Base-by-base conservation (phyloP, 2,329 filamentous ascomycete genomes). In the Fusarium sarcochroum region DNA sequence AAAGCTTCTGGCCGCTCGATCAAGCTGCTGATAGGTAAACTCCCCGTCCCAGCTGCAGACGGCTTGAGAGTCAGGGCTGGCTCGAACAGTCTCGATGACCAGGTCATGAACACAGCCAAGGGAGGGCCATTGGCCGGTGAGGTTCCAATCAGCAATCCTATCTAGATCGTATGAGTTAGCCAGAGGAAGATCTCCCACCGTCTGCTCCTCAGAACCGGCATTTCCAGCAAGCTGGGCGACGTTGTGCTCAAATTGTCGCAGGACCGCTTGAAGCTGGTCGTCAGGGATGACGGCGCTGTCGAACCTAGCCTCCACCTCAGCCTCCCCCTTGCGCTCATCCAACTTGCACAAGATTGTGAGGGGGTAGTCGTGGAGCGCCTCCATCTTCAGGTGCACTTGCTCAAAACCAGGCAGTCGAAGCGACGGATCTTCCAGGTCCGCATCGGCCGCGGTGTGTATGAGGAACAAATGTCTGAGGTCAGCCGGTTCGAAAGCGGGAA, bases 51-150 rank as follows among this genome's bases (percentile, higher is more conserved):
- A 44, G 41, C 41, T 23, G 41, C 41, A 44, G 41, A 44, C 41
- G 41, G 41, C 41, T 44, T 23, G 41, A 44, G 41, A 44, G 41
- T 44, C 41, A 27, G 41, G 41, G 41, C 41, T 23, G 41, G 41
- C 15, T 44, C 41, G 41, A 25, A 44, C 41, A 6, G 41, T 44
- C 41, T 44, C 25, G 41, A 44, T 44, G 41, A 44, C 41, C 41
- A 44, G 41, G 41, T 44, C 41, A 25, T 44, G 41, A 44, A 44
- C 21, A 44, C 41, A 44, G 41, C 41, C 41, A 44, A 44, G 41
- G 21, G 41, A 44, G 41, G 41, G 41, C 41, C 3, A 44, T 44
- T 44, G 41, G 41, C 41, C 41, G 41, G 41, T 44, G 41, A 15
- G 41, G 21, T 44, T 44, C 41, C 41, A 44, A 25, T 44, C 21